Evolutionary conservation across 495 filamentous ascomycete species (phyloP).

Genomic region (Trypethelium eluteriae): DNA sequence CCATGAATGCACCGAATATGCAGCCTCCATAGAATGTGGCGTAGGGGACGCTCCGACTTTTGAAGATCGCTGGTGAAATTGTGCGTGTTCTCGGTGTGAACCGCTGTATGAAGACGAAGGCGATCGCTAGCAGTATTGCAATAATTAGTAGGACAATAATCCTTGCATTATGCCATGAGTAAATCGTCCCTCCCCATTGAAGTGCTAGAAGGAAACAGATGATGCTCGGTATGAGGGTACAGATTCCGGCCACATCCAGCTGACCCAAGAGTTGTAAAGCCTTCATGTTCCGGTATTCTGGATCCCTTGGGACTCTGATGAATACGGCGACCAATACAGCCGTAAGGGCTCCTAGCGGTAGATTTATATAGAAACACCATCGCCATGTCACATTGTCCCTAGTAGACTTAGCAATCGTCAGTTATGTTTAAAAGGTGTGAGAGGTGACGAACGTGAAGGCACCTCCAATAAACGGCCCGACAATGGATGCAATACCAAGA

Average conservation of each 20-base stretch:
- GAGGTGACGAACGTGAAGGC: slow-evolving; percentile 26
- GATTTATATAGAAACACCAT: slow-evolving; percentile 80
- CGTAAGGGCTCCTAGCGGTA: slow-evolving; percentile 55
- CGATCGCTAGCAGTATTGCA: slow-evolving; percentile 54
- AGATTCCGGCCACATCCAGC: slow-evolving; percentile 60
- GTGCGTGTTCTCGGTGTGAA: slow-evolving; percentile 65
- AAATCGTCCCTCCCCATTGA: slow-evolving; percentile 74
- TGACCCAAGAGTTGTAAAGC: slow-evolving; percentile 39
- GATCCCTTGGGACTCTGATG: slow-evolving; percentile 21
- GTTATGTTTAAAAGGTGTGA: background rate
- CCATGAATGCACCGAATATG: slow-evolving; percentile 38
- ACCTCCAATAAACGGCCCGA: slow-evolving; percentile 34
- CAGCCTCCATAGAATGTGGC: too few species aligned
- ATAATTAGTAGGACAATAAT: slow-evolving; percentile 66
- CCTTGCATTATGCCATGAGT: slow-evolving; percentile 57
- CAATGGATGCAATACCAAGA: slow-evolving; percentile 63
- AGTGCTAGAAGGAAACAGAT: slow-evolving; percentile 68
- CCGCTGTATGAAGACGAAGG: slow-evolving; percentile 59
- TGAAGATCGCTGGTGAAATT: slow-evolving; percentile 64
- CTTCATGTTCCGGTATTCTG: too few species aligned
- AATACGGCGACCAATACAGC: slow-evolving; percentile 52
- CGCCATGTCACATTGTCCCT: slow-evolving; percentile 57
- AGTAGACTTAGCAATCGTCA: slow-evolving; percentile 23
- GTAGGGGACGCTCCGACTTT: slow-evolving; percentile 65
- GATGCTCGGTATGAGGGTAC: slow-evolving; percentile 63